Percentiles rank a stretch among this genome's conserved stretches.
Conservation (phyloP, 345 rosid genomes). For the Rhodomyrtus tomentosa region DNA sequence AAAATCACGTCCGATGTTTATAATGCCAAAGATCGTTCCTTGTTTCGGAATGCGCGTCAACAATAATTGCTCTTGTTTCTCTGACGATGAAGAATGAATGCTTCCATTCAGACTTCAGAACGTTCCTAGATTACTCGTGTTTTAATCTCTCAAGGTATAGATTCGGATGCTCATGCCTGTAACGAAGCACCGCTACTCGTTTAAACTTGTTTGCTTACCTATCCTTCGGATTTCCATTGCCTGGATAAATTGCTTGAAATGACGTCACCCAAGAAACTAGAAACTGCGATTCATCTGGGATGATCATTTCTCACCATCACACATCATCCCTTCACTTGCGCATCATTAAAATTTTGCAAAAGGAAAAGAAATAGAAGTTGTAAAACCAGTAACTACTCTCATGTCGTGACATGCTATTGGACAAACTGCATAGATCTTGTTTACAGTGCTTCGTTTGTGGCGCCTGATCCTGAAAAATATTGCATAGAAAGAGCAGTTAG, state of each 20-base stretch:
- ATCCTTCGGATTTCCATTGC: not conserved
- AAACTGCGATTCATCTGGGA: not conserved
- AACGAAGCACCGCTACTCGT: not conserved
- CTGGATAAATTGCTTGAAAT: not conserved
- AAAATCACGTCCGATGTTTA: not conserved
- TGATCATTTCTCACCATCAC: not conserved
- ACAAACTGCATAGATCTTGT: not conserved
- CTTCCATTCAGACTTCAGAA: not conserved
- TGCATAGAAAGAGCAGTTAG: not conserved
- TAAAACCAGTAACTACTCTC: not conserved
- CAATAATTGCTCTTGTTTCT: not conserved
- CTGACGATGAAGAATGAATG: not conserved
- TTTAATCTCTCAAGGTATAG: not conserved
- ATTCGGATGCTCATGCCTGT: not conserved
- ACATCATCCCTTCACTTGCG: not conserved
- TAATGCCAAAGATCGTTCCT: not conserved
- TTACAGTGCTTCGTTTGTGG: not conserved
- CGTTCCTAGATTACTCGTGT: not conserved
- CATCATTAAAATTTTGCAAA: not conserved
- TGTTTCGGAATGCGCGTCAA: not conserved
- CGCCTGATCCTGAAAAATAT: not conserved
- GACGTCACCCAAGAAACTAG: not conserved
- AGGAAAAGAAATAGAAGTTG: not conserved
- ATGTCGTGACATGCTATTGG: not conserved
- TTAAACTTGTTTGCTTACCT: not conserved